Percentiles rank a stretch among this genome's conserved stretches.
These are phyloP conservation scores for Globisporangium apiculatum DNA, from an alignment of 352 stramenopile species.

Conservation along the genomic window DNA sequence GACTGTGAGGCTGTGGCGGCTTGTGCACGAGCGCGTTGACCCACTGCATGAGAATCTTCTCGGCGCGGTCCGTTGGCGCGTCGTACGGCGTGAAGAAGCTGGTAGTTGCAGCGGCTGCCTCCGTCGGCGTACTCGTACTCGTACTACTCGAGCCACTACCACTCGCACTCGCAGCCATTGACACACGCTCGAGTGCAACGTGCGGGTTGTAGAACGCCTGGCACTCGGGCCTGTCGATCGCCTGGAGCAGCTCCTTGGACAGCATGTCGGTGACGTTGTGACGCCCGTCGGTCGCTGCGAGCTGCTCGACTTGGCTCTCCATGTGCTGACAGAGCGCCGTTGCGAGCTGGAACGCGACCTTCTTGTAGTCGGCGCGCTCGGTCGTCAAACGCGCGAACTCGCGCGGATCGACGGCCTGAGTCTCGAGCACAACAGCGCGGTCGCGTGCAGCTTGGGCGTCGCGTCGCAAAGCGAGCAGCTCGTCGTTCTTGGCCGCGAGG, in stretches of 20 bases:
- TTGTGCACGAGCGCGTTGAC: constrained; percentile 49
- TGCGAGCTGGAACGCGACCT: constrained; percentile 57
- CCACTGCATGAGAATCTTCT: constrained; percentile 72
- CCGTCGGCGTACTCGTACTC: background rate
- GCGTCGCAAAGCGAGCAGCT: constrained; percentile 43
- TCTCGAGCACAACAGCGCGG: constrained; percentile 29
- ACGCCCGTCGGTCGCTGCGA: constrained; percentile 50
- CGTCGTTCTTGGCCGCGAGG: constrained; percentile 37
- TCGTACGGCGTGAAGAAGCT: constrained; percentile 31
- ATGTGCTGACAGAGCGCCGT: constrained; percentile 33
- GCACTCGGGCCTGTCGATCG: constrained; percentile 60
- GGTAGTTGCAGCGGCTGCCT: background rate
- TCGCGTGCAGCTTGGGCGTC: constrained; percentile 31
- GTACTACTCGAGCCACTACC: constrained; percentile 4
- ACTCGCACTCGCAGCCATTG: constrained; percentile 2
- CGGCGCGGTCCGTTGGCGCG: constrained; percentile 49
- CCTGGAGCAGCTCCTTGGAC: constrained; percentile 49
- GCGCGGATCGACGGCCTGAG: constrained; percentile 37
- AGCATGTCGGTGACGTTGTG: constrained; percentile 61
- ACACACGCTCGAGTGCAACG: constrained; percentile 27
- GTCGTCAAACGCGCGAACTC: constrained; percentile 50
- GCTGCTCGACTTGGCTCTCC: constrained; percentile 52
- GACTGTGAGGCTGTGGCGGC: constrained; percentile 12
- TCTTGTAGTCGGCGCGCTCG: constrained; percentile 65
- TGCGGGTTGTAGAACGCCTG: constrained; percentile 60